Percentiles rank a stretch among this genome's conserved stretches.
Conservation (phyloP, 208 protist genomes). For the Leishmania gerbilli region DNA sequence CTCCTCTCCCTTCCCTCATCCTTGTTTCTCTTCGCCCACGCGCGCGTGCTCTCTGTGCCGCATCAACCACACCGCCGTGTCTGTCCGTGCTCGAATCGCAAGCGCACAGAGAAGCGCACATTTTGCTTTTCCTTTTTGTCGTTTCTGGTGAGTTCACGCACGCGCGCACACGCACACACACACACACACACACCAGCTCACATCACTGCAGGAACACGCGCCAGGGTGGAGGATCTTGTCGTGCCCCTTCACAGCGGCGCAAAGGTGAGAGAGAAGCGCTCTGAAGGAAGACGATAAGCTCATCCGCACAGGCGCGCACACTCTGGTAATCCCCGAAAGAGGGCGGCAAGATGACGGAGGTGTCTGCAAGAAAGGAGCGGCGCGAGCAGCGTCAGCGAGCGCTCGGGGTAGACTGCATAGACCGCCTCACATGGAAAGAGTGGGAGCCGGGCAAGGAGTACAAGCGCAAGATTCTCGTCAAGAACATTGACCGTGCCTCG, state of each 20-base stretch:
- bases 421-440: constrained; percentile 81
- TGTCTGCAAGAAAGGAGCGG: constrained; percentile 12
- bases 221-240: neutral
- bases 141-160: neutral
- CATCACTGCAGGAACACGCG: neutral
- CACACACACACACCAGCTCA: neutral
- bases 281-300: neutral
- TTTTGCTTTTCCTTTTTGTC: neutral
- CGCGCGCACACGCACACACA: neutral
- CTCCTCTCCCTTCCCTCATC: neutral
- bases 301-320: neutral
- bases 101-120: neutral
- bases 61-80: neutral
- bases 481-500: constrained; percentile 73
- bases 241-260: neutral
- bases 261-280: neutral
- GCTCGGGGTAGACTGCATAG: constrained; percentile 84
- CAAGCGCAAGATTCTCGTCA: constrained; percentile 82
- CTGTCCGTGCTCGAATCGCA: neutral
- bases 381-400: constrained; percentile 65
- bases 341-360: constrained; percentile 2
- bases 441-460: constrained; percentile 91
- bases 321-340: neutral
- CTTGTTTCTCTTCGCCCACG: neutral
- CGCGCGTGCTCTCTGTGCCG: too few relatives aligned